These are phyloP conservation scores for Colletotrichum tofieldiae DNA, from an alignment of 2,329 filamentous ascomycete genomes.

Conservation along the genomic window DNA sequence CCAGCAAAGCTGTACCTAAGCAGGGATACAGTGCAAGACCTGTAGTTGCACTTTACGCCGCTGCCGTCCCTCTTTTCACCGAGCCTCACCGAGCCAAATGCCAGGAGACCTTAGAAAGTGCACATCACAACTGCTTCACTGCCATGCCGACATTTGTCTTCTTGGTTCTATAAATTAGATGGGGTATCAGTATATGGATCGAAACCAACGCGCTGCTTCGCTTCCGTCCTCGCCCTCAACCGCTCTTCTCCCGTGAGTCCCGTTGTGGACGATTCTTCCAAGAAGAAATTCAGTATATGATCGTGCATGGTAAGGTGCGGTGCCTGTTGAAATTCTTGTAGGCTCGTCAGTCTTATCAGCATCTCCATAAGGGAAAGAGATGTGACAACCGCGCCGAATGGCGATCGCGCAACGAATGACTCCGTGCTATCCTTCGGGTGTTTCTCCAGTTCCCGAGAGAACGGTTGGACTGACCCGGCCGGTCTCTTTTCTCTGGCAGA, in stretches of 20 bases:
- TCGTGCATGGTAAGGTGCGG: conserved; percentile 93
- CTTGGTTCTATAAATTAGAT: conserved; percentile 31
- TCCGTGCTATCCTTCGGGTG: conserved; percentile 43
- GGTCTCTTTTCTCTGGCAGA: conserved; percentile 25
- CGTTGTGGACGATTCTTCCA: conserved; percentile 73
- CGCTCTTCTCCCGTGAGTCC: conserved; percentile 63
- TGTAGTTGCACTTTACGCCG: not conserved
- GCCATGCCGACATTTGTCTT: not conserved
- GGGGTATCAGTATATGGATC: conserved; percentile 68
- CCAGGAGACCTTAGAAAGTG: not conserved
- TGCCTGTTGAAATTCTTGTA: conserved; percentile 93
- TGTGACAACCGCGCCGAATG: conserved; percentile 67
- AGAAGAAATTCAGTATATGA: conserved; percentile 90
- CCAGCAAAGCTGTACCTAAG: not conserved
- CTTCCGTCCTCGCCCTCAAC: conserved; percentile 61
- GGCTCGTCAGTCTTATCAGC: conserved; percentile 85
- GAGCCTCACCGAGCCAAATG: not conserved
- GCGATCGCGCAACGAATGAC: conserved; percentile 59
- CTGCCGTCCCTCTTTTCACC: not conserved
- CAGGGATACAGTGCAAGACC: not conserved
- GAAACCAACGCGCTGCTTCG: conserved; percentile 67
- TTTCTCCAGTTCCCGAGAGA: conserved; percentile 32
- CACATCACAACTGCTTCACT: not conserved
- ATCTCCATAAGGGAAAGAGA: conserved; percentile 87
- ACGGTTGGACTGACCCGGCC: conserved; percentile 6